Conservation (phyloP, 2,329 filamentous ascomycete genomes). For the Colletotrichum cuscutae region DNA sequence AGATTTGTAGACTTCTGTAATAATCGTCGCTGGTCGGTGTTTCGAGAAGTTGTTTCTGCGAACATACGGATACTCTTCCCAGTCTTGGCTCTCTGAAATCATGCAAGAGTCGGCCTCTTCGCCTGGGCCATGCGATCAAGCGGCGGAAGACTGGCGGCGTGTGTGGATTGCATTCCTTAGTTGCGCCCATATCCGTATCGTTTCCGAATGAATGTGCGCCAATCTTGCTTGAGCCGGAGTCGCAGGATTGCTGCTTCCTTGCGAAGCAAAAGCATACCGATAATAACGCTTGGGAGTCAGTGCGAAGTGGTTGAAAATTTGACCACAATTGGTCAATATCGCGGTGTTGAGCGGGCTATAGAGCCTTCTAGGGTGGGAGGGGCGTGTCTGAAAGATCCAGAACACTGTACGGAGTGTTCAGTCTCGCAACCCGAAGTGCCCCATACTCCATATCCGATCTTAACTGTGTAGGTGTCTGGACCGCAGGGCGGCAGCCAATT, state of each 20-base stretch:
- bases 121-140: background rate
- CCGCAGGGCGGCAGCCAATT: constrained; percentile 14
- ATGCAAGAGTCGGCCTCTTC: background rate
- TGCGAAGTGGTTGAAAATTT: background rate
- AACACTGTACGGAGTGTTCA: background rate
- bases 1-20: background rate
- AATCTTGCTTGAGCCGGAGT: background rate
- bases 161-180: background rate
- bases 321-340: constrained; percentile 2
- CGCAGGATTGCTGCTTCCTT: background rate
- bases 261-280: background rate
- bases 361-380: constrained; percentile 5
- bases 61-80: background rate
- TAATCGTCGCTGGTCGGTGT: no score
- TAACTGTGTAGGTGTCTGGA: background rate
- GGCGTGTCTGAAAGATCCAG: constrained; percentile 13
- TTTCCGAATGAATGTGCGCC: background rate
- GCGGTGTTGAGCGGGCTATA: background rate
- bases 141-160: background rate
- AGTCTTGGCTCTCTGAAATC: background rate
- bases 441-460: background rate
- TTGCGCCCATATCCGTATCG: background rate
- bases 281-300: background rate
- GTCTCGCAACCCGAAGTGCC: background rate
- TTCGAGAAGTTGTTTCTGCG: no score